These are phyloP conservation scores for Candida vartiovaarae DNA, from an alignment of 805 yeast species.

Conservation along the genomic window DNA sequence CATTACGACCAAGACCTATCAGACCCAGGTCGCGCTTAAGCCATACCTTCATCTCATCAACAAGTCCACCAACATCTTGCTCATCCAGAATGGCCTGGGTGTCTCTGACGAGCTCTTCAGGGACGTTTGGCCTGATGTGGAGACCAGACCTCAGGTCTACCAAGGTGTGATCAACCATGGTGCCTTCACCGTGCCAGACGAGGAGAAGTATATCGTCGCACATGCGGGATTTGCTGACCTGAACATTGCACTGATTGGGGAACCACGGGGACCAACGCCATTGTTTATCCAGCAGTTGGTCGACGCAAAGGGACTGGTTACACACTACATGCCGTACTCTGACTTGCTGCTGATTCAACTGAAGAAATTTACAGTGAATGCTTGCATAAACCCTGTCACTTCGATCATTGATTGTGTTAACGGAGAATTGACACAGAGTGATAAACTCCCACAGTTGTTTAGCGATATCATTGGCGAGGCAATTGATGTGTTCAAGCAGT, in stretches of 20 bases:
- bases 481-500: conserved; percentile 24
- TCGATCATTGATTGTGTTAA: conserved; percentile 72
- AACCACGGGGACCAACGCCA: conserved; percentile 5
- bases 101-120: conserved; percentile 49
- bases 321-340: conserved; percentile 32
- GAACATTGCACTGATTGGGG: conserved; percentile 41
- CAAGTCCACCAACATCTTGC: conserved; percentile 49
- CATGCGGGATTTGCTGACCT: conserved; percentile 74
- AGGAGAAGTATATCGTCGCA: conserved; percentile 24
- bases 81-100: conserved; percentile 91
- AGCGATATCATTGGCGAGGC: conserved; percentile 28
- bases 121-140: conserved; percentile 45
- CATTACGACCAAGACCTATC: conserved; percentile 75
- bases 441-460: conserved; percentile 32
- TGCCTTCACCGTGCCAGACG: conserved; percentile 40
- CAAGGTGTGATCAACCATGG: conserved; percentile 87
- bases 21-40: conserved; percentile 55
- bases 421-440: conserved; percentile 58
- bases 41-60: conserved; percentile 46
- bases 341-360: conserved; percentile 54
- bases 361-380: conserved; percentile 72
- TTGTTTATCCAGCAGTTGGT: conserved; percentile 24
- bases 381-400: conserved; percentile 79
- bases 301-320: conserved; percentile 23
- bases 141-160: conserved; percentile 49